A percentile compares a stretch with the other conserved stretches of the same genome.
Conservation (phyloP, 768 basidiomycete genomes). For the Lactarius deliciosus region DNA sequence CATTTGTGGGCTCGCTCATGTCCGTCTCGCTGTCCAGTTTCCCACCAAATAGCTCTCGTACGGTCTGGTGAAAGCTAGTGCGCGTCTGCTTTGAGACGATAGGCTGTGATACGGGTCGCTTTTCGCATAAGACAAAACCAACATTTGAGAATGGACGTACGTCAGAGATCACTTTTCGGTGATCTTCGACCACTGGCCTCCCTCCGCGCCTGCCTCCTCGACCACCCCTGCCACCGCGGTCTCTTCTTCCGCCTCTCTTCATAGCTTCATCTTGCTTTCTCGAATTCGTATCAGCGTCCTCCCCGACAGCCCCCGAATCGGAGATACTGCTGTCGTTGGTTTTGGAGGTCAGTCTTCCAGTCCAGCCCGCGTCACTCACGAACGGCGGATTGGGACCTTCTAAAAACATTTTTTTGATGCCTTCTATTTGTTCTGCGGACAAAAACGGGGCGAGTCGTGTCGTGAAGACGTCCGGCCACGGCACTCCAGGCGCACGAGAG, state of each 20-base stretch:
- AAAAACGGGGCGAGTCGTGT: slow-evolving; percentile 61
- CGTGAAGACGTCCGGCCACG: slow-evolving; percentile 68
- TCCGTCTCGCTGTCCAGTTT: slow-evolving; percentile 86
- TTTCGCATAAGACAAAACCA: slow-evolving; percentile 17
- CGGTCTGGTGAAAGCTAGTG: slow-evolving; percentile 74
- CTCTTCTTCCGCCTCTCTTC: slow-evolving; percentile 39
- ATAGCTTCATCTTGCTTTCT: slow-evolving; percentile 35
- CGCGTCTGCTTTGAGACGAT: slow-evolving; percentile 80
- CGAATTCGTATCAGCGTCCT: slow-evolving; percentile 23
- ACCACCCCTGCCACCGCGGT: slow-evolving; percentile 45
- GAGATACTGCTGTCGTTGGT: slow-evolving; percentile 33
- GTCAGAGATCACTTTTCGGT: slow-evolving; percentile 76
- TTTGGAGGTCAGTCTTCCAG: slow-evolving; percentile 43
- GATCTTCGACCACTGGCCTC: slow-evolving; percentile 53
- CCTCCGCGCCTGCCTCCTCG: slow-evolving; percentile 50
- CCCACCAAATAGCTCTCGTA: slow-evolving; percentile 80
- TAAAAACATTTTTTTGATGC: slow-evolving; percentile 71
- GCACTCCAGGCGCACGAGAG: slow-evolving; percentile 37
- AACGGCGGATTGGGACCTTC: slow-evolving; percentile 81
- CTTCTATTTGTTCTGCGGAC: slow-evolving; percentile 53
- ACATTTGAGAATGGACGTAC: slow-evolving; percentile 47
- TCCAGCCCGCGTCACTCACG: slow-evolving; percentile 76
- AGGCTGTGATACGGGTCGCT: slow-evolving; percentile 48
- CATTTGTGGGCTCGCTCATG: slow-evolving; percentile 41
- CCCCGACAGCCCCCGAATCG: slow-evolving; percentile 28